phyloP scores from a whole-genome alignment of 176 grass and related monocot species.

The Hsuehochloa calcarea region DNA sequence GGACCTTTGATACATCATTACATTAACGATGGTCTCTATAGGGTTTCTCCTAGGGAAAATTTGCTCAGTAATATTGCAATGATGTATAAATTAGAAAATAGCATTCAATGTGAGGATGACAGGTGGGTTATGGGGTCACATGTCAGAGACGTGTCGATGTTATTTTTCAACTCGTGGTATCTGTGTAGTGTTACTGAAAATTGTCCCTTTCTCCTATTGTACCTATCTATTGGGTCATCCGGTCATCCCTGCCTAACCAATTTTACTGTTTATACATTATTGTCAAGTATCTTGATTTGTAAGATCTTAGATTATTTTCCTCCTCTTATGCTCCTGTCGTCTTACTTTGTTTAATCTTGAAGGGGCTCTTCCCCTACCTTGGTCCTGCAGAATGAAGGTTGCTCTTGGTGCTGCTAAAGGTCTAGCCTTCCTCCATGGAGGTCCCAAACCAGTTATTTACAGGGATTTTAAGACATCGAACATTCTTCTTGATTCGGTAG shows the following conservation, averaged over 20 bases:
- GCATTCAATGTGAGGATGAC: too few relatives aligned
- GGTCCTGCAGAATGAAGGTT: constrained; percentile 89
- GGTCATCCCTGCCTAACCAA: not conserved
- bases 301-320: not conserved
- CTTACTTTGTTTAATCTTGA: constrained; percentile 60
- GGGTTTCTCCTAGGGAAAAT: not conserved
- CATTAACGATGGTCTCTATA: not conserved
- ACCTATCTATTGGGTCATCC: not conserved
- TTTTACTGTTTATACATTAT: not conserved
- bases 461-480: constrained; percentile 98
- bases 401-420: constrained; percentile 84
- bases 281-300: not conserved
- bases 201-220: not conserved
- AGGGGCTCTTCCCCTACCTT: constrained; percentile 90
- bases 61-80: too few relatives aligned
- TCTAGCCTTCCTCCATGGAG: constrained; percentile 84
- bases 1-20: not conserved
- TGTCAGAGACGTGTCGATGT: too few relatives aligned
- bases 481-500: constrained; percentile 82
- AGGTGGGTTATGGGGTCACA: too few relatives aligned
- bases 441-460: constrained; percentile 83
- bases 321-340: constrained; percentile 5
- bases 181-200: too few relatives aligned
- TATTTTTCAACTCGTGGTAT: too few relatives aligned
- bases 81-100: too few relatives aligned